Base-by-base conservation (phyloP, 139 green algal species). In the Asterochloris sp. region DNA sequence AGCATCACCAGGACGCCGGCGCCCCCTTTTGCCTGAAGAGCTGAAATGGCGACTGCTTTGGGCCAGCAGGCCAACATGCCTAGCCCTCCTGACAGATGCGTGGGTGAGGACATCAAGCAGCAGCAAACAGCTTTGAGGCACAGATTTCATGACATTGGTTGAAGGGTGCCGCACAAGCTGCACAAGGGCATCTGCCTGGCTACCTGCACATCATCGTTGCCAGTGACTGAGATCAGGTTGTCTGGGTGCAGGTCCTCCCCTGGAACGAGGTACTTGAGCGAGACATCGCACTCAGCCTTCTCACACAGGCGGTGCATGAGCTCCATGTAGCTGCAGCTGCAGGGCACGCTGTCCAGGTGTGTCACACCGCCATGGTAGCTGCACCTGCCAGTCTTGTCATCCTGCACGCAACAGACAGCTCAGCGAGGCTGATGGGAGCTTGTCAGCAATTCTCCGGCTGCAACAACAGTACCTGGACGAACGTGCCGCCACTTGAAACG, bases 131-230 rank as follows among this genome's bases (percentile, higher is more conserved):
- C 13, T 26, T 10, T 63, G 73, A 16, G 61, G n/a, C 66, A 71
- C 38, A 27, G 24, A 24, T 69, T 10, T 82, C 14, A 62, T 15
- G 23, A 81, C 9, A 63, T 24, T 24, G 17, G 9, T 27, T 19
- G 24, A 27, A 19, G 38, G 2, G 38, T 54, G 38, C 38, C 38
- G 6, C 38, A 54, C 38, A 54, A 6, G 4, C 38, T 54, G 38
- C 38, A 54, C 38, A 54, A 2, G 38, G 38, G 38, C 38, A 54
- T 54, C 38, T 54, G 38, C 38, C 38, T 21, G 24, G 82, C 6
- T 83, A 93, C 93, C 89, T 91, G 83, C 62, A 97, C 78, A 78
- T 97, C 92, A 73, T 87, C 87, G 78, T 97, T 91, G 76, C 94
- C 93, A 62, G 88, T 83, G 8, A 96, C 89, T 17, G 85, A 87